Conservation (phyloP, 2,329 filamentous ascomycete genomes). For the Sclerotinia glacialis region DNA sequence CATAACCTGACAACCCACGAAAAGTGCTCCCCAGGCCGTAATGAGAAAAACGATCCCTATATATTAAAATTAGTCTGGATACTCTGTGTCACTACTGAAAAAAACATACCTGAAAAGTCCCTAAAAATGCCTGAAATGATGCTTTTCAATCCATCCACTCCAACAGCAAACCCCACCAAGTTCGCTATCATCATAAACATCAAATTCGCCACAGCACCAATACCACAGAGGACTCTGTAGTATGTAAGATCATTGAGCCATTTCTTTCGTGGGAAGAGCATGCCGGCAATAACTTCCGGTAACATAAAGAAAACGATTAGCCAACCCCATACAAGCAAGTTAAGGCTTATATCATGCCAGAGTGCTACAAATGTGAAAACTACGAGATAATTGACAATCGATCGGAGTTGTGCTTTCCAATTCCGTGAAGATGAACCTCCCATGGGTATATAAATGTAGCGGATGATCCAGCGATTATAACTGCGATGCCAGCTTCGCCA, state of each 20-base stretch:
- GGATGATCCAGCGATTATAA: constrained; percentile 91
- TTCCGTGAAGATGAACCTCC: constrained; percentile 63
- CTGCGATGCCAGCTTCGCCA: constrained; percentile 96
- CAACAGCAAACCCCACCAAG: constrained; percentile 90
- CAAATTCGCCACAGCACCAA: constrained; percentile 79
- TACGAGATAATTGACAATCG: constrained; percentile 71
- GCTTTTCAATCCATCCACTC: constrained; percentile 78
- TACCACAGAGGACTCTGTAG: constrained; percentile 76
- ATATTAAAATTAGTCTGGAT: constrained; percentile 31
- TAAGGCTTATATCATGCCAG: constrained; percentile 95
- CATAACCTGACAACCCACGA: constrained; percentile 89
- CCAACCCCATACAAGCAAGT: constrained; percentile 94
- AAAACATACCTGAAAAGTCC: constrained; percentile 63
- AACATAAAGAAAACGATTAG: constrained; percentile 90
- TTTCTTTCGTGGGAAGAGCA: constrained; percentile 66
- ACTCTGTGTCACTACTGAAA: background rate
- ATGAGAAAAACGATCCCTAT: constrained; percentile 69
- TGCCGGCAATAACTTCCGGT: constrained; percentile 72
- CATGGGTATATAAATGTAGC: constrained; percentile 91
- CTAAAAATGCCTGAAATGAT: constrained; percentile 73
- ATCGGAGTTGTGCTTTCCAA: constrained; percentile 50
- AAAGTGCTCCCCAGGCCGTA: constrained; percentile 69
- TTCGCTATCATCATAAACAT: constrained; percentile 97
- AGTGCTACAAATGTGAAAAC: constrained; percentile 97
- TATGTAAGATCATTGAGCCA: constrained; percentile 68